Evolutionary conservation across 768 basidiomycete genomes (phyloP), one percentile per base, ranked within the genome.

Genomic region (Agaricus sinodeliciosus): DNA sequence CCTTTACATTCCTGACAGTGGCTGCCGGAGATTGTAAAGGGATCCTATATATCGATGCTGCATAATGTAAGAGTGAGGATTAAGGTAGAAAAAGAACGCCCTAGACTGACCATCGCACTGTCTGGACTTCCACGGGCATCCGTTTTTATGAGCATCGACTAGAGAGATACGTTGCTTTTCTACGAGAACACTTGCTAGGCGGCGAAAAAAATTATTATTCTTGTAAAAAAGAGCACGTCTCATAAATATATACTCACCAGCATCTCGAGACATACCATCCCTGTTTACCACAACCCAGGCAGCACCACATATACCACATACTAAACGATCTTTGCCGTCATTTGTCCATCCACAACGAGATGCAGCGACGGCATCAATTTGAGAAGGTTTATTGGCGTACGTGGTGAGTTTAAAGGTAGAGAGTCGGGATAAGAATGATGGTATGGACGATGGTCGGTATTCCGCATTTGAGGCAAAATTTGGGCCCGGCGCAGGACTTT

Each of bases 331-430:
- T 66, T 87, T 90, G 40, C 87, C 87, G 48, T 90, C 82, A 56
- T 92, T 92, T 19, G 78, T 71, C 90, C 90, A 93, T 1, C 90
- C 90, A 62, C 86, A 88, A 64, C 80, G 87, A 0, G 89, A 75
- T 2, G 90, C 89, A 15, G 89, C 82, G 12, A 91, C 87, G 1
- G 89, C 84, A 52, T 92, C 81, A 26, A 91, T 83, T 9, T 73
- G 71, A 0, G 79, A 50, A 0, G 89, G 87, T 63, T 92, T 92
- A 57, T 86, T 87, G 15, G 84, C 75, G 60, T 90, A 93, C 0
- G 90, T 91, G 9, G 85, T 69, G 26, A 92, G 76, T 64, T 85
- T 91, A 67, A 78, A 93, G 1, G 90, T 90, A 1, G 80, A 71
- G 1, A 93, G 78, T 40, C 90, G 85, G 13, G 78, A 72, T 22